Evolutionary conservation across 192 early-diverging fungal species (phyloP), one percentile per base, ranked within the genome.

Genomic region (Backusella parvicylindrica): DNA sequence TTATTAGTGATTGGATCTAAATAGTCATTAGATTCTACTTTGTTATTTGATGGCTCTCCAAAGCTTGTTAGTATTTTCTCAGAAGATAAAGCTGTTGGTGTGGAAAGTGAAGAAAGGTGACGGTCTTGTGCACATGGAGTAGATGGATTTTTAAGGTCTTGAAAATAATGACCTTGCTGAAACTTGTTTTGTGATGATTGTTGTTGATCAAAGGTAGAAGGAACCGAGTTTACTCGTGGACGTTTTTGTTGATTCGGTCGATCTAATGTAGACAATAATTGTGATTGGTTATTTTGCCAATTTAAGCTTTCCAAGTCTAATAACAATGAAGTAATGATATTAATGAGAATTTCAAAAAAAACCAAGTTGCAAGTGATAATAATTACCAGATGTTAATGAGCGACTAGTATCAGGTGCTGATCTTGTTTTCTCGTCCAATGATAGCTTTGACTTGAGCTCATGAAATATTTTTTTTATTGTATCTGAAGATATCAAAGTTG

Each of bases 401-500:
- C 23, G 53, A 60, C 53, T 60, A 12, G 26, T 26, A 60, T 60
- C 53, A 28, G 23, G 53, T 60, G 53, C 4, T 12, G 53, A 60
- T 60, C 53, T 60, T 7, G 23, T 60, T 60, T 9, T 60, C 11
- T 30, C 28, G n/a, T 60, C 53, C 53, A 60, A 60, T 60, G 28
- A 28, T 60, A 60, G 23, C 11, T 60, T 60, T 60, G 53, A 60
- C 13, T 60, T 84, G 26, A 86, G 78, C 47, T 87, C 80, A 66
- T 88, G 80, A 28, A 89, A 87, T 41, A 88, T 64, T 37, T 87
- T 82, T 64, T 89, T 85, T 13, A 86, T 84, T n/a, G 84, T 86
- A 56, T 88, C 89, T 8, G 88, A 74, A 1, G 90, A 88, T 70
- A 88, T 81, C 0, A 90, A 88, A 18, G 88, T 84, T 15, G 92